A percentile compares a stretch with the other conserved stretches of the same genome.
These are phyloP conservation scores for Ricinus communis DNA, from an alignment of 345 rosid genomes.

Conservation along the genomic window DNA sequence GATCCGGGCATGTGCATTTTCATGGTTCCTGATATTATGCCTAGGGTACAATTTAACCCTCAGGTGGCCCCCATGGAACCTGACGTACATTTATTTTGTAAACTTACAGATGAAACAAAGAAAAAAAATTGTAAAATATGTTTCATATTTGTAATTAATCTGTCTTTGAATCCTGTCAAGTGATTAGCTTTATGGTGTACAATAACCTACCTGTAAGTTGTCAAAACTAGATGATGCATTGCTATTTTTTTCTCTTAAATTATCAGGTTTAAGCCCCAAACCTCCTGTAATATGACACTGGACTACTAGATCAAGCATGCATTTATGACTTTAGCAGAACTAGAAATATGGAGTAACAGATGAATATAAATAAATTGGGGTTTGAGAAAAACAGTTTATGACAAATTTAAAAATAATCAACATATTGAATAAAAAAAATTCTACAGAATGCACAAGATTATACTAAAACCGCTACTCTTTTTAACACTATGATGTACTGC, in stretches of 20 bases:
- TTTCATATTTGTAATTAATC: background rate
- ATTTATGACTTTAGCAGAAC: background rate
- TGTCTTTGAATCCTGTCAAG: background rate
- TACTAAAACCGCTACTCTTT: constrained; percentile 4
- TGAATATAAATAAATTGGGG: no score
- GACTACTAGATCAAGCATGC: no score
- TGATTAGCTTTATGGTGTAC: background rate
- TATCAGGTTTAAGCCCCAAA: background rate
- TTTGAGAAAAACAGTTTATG: no score
- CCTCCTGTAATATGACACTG: background rate
- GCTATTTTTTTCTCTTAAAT: no score
- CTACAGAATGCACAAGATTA: background rate
- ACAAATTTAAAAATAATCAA: no score
- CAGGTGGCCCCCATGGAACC: background rate
- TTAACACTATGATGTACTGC: background rate
- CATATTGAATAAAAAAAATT: no score
- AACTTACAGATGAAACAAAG: no score
- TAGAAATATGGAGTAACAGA: background rate
- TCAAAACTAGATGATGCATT: background rate
- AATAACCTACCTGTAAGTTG: no score
- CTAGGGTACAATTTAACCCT: no score
- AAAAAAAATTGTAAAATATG: no score
- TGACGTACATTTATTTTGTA: no score
- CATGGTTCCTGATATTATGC: background rate
- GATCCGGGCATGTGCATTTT: background rate